These are phyloP conservation scores for Rhynchosporium secalis DNA, from an alignment of 2,329 filamentous ascomycete genomes.

Conservation along the genomic window DNA sequence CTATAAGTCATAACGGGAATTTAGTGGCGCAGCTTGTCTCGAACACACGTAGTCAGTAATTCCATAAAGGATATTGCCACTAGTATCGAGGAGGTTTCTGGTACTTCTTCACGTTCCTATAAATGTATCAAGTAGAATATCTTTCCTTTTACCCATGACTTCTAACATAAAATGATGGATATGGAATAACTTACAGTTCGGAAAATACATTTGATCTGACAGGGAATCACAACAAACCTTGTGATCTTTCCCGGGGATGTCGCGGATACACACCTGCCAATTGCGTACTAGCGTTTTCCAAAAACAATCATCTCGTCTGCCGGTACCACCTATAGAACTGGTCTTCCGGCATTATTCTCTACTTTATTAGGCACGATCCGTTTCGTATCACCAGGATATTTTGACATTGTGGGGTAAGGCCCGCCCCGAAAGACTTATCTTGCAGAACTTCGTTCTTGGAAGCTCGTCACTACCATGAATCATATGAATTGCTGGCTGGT, in stretches of 20 bases:
- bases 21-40: too few species aligned
- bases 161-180: too few species aligned
- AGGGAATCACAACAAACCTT: background rate
- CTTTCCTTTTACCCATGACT: too few species aligned
- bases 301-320: background rate
- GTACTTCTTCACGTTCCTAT: too few species aligned
- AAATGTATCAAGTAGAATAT: too few species aligned
- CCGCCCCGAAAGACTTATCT: background rate
- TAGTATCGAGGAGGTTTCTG: too few species aligned
- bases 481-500: background rate
- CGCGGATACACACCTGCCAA: slow-evolving; percentile 12
- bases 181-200: too few species aligned
- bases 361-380: slow-evolving; percentile 3
- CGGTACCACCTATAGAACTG: background rate
- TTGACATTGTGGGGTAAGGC: slow-evolving; percentile 6
- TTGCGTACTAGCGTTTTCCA: background rate
- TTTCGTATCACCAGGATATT: background rate
- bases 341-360: background rate
- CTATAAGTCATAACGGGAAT: too few species aligned
- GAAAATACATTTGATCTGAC: background rate
- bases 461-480: slow-evolving; percentile 3
- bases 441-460: slow-evolving; percentile 8
- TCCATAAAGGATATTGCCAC: too few species aligned
- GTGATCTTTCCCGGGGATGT: slow-evolving; percentile 9
- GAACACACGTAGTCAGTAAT: too few species aligned